Evolutionary conservation across 176 grass and related monocot species (phyloP).

Genomic region (Oryza brachyantha): DNA sequence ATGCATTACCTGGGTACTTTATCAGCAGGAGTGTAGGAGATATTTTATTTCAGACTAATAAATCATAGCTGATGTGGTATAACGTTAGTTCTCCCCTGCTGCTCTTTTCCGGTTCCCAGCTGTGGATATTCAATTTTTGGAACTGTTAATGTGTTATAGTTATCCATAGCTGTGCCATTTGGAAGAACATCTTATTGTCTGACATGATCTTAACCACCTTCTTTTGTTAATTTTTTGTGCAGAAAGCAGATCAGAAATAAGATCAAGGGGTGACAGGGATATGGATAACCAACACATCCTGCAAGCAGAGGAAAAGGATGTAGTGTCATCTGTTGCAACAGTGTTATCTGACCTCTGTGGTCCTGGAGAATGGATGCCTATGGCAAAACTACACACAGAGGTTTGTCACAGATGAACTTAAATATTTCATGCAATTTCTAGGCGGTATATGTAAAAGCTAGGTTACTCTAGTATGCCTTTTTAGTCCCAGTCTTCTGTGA

Average conservation of each 20-base stretch:
- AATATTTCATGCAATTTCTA: background rate
- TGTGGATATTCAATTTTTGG: background rate
- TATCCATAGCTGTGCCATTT: background rate
- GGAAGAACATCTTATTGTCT: background rate
- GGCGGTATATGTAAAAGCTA: background rate
- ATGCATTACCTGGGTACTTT: background rate
- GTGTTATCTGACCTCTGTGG: conserved; percentile 89
- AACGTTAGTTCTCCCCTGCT: background rate
- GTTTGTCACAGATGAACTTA: conserved; percentile 47
- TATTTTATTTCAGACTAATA: background rate
- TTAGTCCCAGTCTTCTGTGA: conserved; percentile 5
- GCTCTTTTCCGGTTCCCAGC: background rate
- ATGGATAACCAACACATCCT: conserved; percentile 69
- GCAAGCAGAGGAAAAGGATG: conserved; percentile 87
- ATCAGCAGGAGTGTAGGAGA: background rate
- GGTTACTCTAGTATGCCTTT: background rate
- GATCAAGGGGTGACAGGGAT: conserved; percentile 76
- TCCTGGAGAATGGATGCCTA: conserved; percentile 85
- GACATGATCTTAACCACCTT: background rate
- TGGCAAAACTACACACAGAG: conserved; percentile 84
- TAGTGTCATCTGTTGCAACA: conserved; percentile 82
- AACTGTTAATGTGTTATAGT: background rate
- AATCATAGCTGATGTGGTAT: background rate
- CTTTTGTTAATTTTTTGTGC: conserved; percentile 22
- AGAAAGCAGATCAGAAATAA: conserved; percentile 62